phyloP scores from a whole-genome alignment of 2,329 filamentous ascomycete species.

The Pestalotiopsis sp. region DNA sequence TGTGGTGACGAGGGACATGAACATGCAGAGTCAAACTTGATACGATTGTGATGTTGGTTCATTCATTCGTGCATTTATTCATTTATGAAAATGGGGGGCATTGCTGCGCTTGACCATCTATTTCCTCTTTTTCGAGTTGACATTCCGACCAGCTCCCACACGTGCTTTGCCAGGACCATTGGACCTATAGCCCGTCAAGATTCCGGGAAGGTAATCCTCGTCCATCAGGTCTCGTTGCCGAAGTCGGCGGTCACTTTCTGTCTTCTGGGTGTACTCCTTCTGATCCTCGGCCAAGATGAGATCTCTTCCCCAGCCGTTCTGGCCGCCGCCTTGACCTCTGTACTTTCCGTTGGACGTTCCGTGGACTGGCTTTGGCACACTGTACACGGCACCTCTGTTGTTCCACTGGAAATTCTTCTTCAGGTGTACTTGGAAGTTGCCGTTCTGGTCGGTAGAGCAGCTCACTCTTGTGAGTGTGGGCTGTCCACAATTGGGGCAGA shows the following conservation, averaged over 20 bases:
- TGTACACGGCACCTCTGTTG: conserved; percentile 87
- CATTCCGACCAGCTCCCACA: conserved; percentile 81
- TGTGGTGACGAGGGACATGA: not conserved
- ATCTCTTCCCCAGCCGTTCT: conserved; percentile 81
- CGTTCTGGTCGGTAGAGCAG: conserved; percentile 79
- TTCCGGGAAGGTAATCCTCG: conserved; percentile 83
- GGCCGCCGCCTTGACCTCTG: conserved; percentile 67
- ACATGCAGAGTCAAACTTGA: not conserved
- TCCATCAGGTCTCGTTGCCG: conserved; percentile 89
- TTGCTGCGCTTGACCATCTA: not conserved
- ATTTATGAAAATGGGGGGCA: conserved; percentile 18
- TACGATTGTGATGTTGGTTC: not conserved
- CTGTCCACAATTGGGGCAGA: conserved; percentile 89
- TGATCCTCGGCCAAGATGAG: conserved; percentile 92
- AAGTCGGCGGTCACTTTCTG: conserved; percentile 62
- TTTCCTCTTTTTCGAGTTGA: conserved; percentile 74
- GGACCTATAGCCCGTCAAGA: conserved; percentile 77
- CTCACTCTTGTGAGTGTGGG: conserved; percentile 80
- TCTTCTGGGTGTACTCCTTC: conserved; percentile 78
- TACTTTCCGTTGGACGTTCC: conserved; percentile 78
- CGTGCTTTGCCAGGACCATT: conserved; percentile 66
- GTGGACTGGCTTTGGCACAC: conserved; percentile 84
- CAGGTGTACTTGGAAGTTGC: conserved; percentile 81
- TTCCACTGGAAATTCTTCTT: conserved; percentile 98
- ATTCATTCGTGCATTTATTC: conserved; percentile 17